Percentiles rank a stretch among this genome's conserved stretches.
These are phyloP conservation scores for Thalassiosira livingstoniorum DNA, from an alignment of 352 stramenopile species.

Conservation along the genomic window DNA sequence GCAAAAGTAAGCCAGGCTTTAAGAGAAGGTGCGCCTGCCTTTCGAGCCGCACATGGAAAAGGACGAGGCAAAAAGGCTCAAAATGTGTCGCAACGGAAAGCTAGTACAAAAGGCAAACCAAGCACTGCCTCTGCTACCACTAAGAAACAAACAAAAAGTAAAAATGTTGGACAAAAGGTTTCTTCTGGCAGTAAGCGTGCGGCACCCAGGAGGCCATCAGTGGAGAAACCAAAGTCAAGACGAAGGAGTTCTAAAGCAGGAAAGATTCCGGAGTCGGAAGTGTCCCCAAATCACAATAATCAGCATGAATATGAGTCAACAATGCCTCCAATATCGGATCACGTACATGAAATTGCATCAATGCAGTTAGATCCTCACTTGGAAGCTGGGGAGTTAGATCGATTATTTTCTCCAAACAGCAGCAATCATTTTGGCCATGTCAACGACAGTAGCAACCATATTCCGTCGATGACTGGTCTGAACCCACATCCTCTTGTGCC, in stretches of 20 bases:
- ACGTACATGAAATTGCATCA: no score
- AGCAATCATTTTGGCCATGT: not conserved
- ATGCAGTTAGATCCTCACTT: not conserved
- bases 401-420: not conserved
- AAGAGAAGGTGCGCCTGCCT: conserved; percentile 73
- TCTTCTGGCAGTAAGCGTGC: no score
- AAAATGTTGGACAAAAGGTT: not conserved
- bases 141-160: conserved; percentile 6
- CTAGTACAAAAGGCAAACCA: not conserved
- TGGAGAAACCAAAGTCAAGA: not conserved
- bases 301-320: no score
- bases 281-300: not conserved
- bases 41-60: not conserved
- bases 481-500: conserved; percentile 45
- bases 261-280: not conserved
- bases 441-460: conserved; percentile 2
- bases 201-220: no score
- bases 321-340: no score
- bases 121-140: not conserved
- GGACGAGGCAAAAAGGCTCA: not conserved
- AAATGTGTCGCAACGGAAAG: not conserved
- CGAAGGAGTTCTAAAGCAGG: not conserved
- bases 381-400: not conserved
- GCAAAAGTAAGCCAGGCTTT: conserved; percentile 83
- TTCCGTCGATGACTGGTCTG: not conserved